Evolutionary conservation across 2,329 filamentous ascomycete genomes (phyloP), one percentile per base, ranked within the genome.

Genomic region (Allantophomopsis lycopodina): DNA sequence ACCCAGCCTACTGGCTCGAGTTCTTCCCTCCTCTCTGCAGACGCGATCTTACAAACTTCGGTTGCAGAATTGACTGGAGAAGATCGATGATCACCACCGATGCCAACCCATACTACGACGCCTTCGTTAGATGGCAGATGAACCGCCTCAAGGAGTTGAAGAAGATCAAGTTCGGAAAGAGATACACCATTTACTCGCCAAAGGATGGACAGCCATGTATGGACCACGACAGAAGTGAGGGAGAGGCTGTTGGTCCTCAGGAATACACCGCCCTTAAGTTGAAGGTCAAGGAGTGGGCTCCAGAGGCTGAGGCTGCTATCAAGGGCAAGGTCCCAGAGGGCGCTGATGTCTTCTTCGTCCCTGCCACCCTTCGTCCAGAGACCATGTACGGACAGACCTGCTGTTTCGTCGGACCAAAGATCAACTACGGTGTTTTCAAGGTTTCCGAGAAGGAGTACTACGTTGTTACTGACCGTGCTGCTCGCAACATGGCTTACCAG

Each of bases 371-470:
- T 45, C 74, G 91, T 45, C 86, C 91, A 2, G 91, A 98, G 68
- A 98, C 91, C 30, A 96, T 98, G 89, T 98, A 96, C 57, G 93
- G 93, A 32, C 91, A 96, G 62, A 93, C 79, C 4, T 93, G 85
- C 64, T 94, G 88, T 59, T 98, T 96, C 51, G 85, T 98, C 36
- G 85, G 87, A 3, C 89, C 91, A 8, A 83, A 82, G 55, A 82
- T 96, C 54, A 76, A 70, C 35, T 98, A 98, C 54, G 89, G 89
- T 38, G 65, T 98, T 46, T 95, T 85, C 70, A 83, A 85, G 60
- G 75, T 77, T 40, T 73, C 72, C 16, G 73, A 82, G 46, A 81
- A 76, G 47, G 83, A 94, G 50, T 94, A 86, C 63, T 91, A 79
- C 55, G 69, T 96, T 44, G 71, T 87, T 47, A 93, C 84, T 12